Evolutionary conservation across 2,329 filamentous ascomycete genomes (phyloP).

Genomic region (Fusarium nygamai): DNA sequence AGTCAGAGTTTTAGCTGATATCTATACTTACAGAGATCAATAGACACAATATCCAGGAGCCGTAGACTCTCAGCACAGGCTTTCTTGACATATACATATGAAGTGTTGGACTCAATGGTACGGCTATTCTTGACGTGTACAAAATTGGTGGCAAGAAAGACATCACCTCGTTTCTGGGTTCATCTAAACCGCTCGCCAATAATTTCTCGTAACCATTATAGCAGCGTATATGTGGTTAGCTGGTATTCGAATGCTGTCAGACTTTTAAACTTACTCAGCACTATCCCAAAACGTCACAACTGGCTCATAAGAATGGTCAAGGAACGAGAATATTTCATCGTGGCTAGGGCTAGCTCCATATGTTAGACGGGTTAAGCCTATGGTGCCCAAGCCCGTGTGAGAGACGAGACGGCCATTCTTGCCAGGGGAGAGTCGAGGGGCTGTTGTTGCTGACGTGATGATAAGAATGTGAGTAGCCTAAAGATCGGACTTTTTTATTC

Average conservation of each 20-base stretch:
- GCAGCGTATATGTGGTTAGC: constrained; percentile 25
- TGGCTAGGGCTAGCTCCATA: constrained; percentile 50
- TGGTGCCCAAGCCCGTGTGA: constrained; percentile 60
- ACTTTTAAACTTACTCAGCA: constrained; percentile 43
- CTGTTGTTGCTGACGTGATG: neutral
- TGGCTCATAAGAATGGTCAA: constrained; percentile 57
- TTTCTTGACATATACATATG: constrained; percentile 14
- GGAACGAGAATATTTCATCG: constrained; percentile 57
- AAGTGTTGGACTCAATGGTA: constrained; percentile 1
- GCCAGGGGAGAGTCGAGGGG: constrained; percentile 47
- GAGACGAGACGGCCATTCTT: constrained; percentile 61
- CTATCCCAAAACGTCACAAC: constrained; percentile 62
- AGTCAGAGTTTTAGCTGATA: rapidly evolving
- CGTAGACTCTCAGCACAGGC: constrained; percentile 49
- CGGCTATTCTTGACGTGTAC: constrained; percentile 25
- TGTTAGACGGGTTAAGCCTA: constrained; percentile 51
- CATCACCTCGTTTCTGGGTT: constrained; percentile 53
- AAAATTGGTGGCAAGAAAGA: constrained; percentile 56
- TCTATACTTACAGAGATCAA: constrained; percentile 55
- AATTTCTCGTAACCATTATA: constrained; percentile 59
- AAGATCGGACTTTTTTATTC: neutral
- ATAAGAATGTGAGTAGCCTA: neutral
- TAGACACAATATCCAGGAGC: constrained; percentile 52
- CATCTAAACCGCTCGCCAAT: constrained; percentile 59
- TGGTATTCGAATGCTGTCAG: neutral